Evolutionary conservation across 768 basidiomycete species (phyloP).

Genomic region (Chalciporus pseudorubinellus): DNA sequence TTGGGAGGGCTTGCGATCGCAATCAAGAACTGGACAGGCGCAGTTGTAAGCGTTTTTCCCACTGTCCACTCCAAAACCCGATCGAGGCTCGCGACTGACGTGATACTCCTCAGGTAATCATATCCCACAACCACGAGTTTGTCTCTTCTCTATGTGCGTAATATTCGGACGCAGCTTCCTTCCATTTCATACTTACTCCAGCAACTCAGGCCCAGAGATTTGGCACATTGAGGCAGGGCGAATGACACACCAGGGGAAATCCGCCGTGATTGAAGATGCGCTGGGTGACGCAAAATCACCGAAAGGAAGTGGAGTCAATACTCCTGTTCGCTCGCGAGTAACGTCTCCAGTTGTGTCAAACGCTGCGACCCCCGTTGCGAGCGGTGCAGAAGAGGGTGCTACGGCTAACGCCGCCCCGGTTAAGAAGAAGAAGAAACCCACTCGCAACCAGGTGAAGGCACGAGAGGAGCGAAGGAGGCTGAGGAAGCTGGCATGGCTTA

Average conservation of each 20-base stretch:
- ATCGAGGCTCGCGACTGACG: slow-evolving; percentile 15
- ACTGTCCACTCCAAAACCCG: slow-evolving; percentile 11
- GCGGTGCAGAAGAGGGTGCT: slow-evolving; percentile 66
- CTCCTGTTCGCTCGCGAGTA: slow-evolving; percentile 66
- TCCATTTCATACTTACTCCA: slow-evolving; percentile 16
- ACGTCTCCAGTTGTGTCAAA: slow-evolving; percentile 70
- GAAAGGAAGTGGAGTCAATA: slow-evolving; percentile 68
- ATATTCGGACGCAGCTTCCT: slow-evolving; percentile 11
- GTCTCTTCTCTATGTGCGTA: slow-evolving; percentile 75
- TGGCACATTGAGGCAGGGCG: slow-evolving; percentile 90
- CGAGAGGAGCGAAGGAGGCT: slow-evolving; percentile 81
- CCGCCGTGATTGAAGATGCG: slow-evolving; percentile 78
- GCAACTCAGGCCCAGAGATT: slow-evolving; percentile 73
- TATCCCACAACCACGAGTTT: slow-evolving; percentile 93
- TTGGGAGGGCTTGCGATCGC: slow-evolving; percentile 93
- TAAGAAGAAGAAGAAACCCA: slow-evolving; percentile 88
- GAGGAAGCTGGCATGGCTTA: slow-evolving; percentile 82
- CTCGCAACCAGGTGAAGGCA: slow-evolving; percentile 86
- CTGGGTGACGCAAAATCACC: slow-evolving; percentile 70
- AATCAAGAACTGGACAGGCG: slow-evolving; percentile 93
- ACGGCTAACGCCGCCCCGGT: slow-evolving; percentile 36
- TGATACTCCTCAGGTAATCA: slow-evolving; percentile 66
- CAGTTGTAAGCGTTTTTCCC: slow-evolving; percentile 55
- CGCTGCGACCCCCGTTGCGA: slow-evolving; percentile 71
- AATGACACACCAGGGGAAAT: slow-evolving; percentile 86